Percentiles rank a stretch among this genome's conserved stretches.
Conservation (phyloP, 495 filamentous ascomycete species). For the Beverwykella pulmonaria region DNA sequence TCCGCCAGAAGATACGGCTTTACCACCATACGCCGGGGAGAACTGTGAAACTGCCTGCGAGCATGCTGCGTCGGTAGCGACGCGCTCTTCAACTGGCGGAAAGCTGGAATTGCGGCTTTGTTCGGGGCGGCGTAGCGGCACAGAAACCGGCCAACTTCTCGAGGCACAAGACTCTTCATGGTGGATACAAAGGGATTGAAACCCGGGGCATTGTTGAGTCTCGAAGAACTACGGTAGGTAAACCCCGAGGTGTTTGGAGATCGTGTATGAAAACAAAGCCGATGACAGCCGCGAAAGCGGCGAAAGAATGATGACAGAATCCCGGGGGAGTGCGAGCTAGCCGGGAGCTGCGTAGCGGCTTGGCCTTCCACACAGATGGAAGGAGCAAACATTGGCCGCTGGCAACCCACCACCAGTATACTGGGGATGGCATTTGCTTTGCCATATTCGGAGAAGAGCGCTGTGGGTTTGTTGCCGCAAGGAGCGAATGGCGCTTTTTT, state of each 20-base stretch:
- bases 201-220: background rate
- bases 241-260: constrained; percentile 14
- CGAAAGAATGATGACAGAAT: constrained; percentile 10
- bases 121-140: constrained; percentile 17
- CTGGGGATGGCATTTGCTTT: background rate
- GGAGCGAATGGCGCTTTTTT: too few species aligned
- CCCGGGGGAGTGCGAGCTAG: constrained; percentile 6
- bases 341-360: background rate
- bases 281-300: constrained; percentile 15
- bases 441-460: too few species aligned
- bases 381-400: background rate
- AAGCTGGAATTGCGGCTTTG: constrained; percentile 11
- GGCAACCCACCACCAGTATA: background rate
- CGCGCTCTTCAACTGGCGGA: constrained; percentile 16
- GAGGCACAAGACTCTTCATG: constrained; percentile 26
- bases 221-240: constrained; percentile 12
- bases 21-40: constrained; percentile 60
- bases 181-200: background rate
- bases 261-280: constrained; percentile 1
- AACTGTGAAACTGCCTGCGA: constrained; percentile 60
- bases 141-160: constrained; percentile 26
- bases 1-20: constrained; percentile 92
- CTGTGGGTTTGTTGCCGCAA: too few species aligned
- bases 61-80: constrained; percentile 16
- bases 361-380: background rate